These are phyloP conservation scores for Phialemonium atrogriseum DNA, from an alignment of 2,329 filamentous ascomycete species.

Conservation along the genomic window DNA sequence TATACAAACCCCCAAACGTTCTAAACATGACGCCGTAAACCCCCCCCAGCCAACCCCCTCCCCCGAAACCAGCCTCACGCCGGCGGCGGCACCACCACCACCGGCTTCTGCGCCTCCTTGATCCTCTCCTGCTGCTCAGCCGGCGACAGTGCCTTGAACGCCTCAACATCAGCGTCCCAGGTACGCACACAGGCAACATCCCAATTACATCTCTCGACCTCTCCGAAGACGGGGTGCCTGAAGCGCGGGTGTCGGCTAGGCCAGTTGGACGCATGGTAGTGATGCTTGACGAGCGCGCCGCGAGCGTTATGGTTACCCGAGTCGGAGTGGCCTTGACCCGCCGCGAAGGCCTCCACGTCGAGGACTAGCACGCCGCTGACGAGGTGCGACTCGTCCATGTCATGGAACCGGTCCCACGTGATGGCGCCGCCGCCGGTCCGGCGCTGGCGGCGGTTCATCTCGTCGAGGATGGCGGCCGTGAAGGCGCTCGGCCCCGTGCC, in stretches of 20 bases:
- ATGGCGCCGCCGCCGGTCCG: background rate
- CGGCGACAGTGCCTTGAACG: slow-evolving; percentile 48
- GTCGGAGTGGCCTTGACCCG: slow-evolving; percentile 13
- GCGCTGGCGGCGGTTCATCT: slow-evolving; percentile 12
- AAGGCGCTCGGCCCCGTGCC: slow-evolving; percentile 23
- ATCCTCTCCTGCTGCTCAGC: slow-evolving; percentile 39
- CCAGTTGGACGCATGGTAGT: slow-evolving; percentile 62
- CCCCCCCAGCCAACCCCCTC: too few relatives aligned
- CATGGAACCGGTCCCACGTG: slow-evolving; percentile 7
- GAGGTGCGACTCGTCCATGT: slow-evolving; percentile 8
- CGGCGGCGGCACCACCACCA: background rate
- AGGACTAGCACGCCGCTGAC: slow-evolving; percentile 10
- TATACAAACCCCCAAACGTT: too few relatives aligned
- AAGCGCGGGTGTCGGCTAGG: slow-evolving; percentile 57
- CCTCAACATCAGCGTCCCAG: slow-evolving; percentile 58
- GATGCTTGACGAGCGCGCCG: slow-evolving; percentile 10
- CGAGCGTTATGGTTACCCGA: slow-evolving; percentile 26
- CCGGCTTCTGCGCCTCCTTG: slow-evolving; percentile 2
- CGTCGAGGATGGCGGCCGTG: slow-evolving; percentile 20
- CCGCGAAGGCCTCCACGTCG: slow-evolving; percentile 11
- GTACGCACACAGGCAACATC: slow-evolving; percentile 51
- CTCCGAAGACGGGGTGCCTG: slow-evolving; percentile 59
- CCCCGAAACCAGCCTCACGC: too few relatives aligned
- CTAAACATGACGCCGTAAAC: too few relatives aligned
- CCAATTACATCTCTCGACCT: slow-evolving; percentile 67